A percentile compares a stretch with the other conserved stretches of the same genome.
These are phyloP conservation scores for Penicillium pancosmium DNA, from an alignment of 495 filamentous ascomycete genomes.

Conservation along the genomic window DNA sequence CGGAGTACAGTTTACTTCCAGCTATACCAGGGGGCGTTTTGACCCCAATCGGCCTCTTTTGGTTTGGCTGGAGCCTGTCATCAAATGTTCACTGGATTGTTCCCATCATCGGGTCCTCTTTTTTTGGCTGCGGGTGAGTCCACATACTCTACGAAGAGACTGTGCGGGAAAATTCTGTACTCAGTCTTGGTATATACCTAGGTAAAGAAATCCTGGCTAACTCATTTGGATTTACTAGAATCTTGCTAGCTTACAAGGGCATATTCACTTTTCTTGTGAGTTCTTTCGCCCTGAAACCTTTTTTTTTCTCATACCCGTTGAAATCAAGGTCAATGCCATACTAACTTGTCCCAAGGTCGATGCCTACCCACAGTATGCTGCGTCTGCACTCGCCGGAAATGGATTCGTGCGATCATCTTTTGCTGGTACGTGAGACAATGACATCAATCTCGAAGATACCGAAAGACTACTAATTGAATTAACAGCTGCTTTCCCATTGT, in stretches of 20 bases:
- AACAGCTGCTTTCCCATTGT: conserved; percentile 60
- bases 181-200: background rate
- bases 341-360: conserved; percentile 54
- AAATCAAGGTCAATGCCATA: background rate
- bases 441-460: background rate
- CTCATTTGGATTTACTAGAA: conserved; percentile 43
- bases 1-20: conserved; percentile 75
- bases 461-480: conserved; percentile 5
- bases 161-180: background rate
- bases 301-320: background rate
- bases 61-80: conserved; percentile 71
- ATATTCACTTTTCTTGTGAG: conserved; percentile 75
- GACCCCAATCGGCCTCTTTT: conserved; percentile 75
- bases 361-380: conserved; percentile 80
- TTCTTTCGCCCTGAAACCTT: background rate
- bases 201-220: background rate
- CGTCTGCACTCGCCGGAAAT: conserved; percentile 79
- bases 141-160: background rate
- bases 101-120: conserved; percentile 72
- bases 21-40: conserved; percentile 68
- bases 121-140: conserved; percentile 70
- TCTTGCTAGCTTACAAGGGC: conserved; percentile 68
- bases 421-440: conserved; percentile 58
- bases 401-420: conserved; percentile 73
- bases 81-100: conserved; percentile 67